phyloP scores from a whole-genome alignment of 2,329 filamentous ascomycete genomes.

The Spiromastix sp. region DNA sequence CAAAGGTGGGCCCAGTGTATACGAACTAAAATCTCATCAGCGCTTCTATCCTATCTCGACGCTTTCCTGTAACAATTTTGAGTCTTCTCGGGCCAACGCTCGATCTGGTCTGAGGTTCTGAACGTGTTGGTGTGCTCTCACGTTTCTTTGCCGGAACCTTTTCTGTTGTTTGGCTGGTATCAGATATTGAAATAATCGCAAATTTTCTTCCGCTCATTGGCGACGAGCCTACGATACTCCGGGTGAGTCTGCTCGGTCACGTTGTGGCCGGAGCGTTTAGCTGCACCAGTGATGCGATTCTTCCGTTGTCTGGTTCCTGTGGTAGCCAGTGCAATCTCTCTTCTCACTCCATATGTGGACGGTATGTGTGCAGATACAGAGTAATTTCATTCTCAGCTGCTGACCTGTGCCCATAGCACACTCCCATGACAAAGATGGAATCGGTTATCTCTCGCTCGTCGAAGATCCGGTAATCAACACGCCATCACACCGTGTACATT shows the following conservation, averaged over 20 bases:
- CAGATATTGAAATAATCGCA: too few relatives aligned
- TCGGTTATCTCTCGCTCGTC: slow-evolving; percentile 62
- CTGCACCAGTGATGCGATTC: slow-evolving; percentile 17
- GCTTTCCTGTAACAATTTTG: too few relatives aligned
- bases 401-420: slow-evolving; percentile 40
- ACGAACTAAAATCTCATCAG: too few relatives aligned
- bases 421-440: slow-evolving; percentile 64
- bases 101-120: too few relatives aligned
- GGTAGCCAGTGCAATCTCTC: slow-evolving; percentile 17
- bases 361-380: slow-evolving; percentile 12
- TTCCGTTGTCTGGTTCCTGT: slow-evolving; percentile 17
- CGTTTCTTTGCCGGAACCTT: neutral
- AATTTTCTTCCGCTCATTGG: too few relatives aligned
- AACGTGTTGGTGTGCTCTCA: too few relatives aligned
- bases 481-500: slow-evolving; percentile 66
- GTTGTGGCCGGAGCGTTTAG: slow-evolving; percentile 7
- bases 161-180: too few relatives aligned
- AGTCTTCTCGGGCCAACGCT: neutral
- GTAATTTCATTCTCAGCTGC: slow-evolving; percentile 5
- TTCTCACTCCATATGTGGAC: slow-evolving; percentile 14
- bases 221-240: neutral
- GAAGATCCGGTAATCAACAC: slow-evolving; percentile 69
- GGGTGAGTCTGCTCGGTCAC: neutral
- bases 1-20: too few relatives aligned
- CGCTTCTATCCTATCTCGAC: too few relatives aligned